Percentiles rank a stretch among this genome's conserved stretches.
phyloP scores from a whole-genome alignment of 306 rosid species.

The Oemleria cerasiformis region DNA sequence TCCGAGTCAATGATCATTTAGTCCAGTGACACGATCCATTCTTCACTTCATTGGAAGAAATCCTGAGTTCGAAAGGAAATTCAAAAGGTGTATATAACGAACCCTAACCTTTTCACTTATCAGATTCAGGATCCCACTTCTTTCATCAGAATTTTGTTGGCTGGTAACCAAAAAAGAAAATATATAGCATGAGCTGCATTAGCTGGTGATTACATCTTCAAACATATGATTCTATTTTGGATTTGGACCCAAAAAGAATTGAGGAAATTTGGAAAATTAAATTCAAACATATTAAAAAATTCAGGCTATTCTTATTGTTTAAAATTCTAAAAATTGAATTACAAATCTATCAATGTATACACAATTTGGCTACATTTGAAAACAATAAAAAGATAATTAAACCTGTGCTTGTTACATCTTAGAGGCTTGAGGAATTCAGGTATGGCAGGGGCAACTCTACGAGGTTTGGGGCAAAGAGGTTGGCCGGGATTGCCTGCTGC shows the following conservation, averaged over 20 bases:
- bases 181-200: conserved; percentile 3
- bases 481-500: conserved; percentile 30
- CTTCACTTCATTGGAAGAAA: not conserved
- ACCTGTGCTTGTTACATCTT: conserved; percentile 58
- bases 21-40: not conserved
- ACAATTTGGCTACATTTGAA: not conserved
- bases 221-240: not conserved
- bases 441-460: conserved; percentile 43
- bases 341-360: no score
- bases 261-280: no score
- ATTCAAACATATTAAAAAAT: no score
- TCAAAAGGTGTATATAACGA: not conserved
- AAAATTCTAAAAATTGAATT: no score
- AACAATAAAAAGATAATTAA: not conserved
- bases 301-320: no score
- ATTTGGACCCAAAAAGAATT: no score
- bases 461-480: conserved; percentile 81
- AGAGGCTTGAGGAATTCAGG: conserved; percentile 71
- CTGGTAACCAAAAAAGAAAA: conserved; percentile 29
- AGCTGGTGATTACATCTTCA: conserved; percentile 3
- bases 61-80: not conserved
- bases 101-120: conserved; percentile 57
- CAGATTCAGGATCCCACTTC: conserved; percentile 50
- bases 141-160: conserved; percentile 38
- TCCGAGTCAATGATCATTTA: not conserved